A percentile compares a stretch with the other conserved stretches of the same genome.
Evolutionary conservation across 2,329 filamentous ascomycete species (phyloP).

Genomic region (Beauveria sp.): DNA sequence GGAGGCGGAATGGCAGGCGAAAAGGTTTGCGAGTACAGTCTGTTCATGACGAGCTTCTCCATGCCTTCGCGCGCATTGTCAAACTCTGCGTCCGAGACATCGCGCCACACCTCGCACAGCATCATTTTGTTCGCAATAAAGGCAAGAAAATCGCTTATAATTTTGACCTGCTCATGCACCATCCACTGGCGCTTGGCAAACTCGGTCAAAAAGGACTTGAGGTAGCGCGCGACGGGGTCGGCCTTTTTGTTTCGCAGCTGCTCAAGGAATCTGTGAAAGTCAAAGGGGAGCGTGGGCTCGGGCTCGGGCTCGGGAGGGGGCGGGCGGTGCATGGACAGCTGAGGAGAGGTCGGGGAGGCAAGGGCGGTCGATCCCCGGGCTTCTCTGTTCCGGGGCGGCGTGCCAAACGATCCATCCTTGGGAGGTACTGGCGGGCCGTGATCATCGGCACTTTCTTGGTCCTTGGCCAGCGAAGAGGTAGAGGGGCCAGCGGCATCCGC

Average conservation of each 20-base stretch:
- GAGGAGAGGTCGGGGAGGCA: constrained; percentile 37
- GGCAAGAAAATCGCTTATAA: constrained; percentile 89
- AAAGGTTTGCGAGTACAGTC: constrained; percentile 91
- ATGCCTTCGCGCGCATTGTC: constrained; percentile 98
- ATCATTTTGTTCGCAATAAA: constrained; percentile 99
- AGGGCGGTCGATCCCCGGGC: constrained; percentile 26
- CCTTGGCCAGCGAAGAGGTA: constrained; percentile 32
- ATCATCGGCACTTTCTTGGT: constrained; percentile 33
- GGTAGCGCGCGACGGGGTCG: constrained; percentile 93
- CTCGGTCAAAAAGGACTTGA: constrained; percentile 88
- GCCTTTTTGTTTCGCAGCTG: constrained; percentile 93
- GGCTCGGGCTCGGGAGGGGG: constrained; percentile 68
- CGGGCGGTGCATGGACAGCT: constrained; percentile 48
- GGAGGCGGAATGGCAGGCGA: constrained; percentile 85
- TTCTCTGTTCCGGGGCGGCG: constrained; percentile 29
- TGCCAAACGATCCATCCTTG: constrained; percentile 45
- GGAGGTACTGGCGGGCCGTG: constrained; percentile 50
- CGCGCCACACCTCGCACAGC: constrained; percentile 90
- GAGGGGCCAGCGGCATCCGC: constrained; percentile 32
- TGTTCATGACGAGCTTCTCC: constrained; percentile 99
- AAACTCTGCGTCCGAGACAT: constrained; percentile 93
- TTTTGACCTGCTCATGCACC: constrained; percentile 99
- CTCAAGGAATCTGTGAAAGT: constrained; percentile 95
- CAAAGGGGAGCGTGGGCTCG: constrained; percentile 82
- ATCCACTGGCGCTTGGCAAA: constrained; percentile 99